Conservation (phyloP, 1,284 basidiomycete genomes). For the Coniophora puteana region DNA sequence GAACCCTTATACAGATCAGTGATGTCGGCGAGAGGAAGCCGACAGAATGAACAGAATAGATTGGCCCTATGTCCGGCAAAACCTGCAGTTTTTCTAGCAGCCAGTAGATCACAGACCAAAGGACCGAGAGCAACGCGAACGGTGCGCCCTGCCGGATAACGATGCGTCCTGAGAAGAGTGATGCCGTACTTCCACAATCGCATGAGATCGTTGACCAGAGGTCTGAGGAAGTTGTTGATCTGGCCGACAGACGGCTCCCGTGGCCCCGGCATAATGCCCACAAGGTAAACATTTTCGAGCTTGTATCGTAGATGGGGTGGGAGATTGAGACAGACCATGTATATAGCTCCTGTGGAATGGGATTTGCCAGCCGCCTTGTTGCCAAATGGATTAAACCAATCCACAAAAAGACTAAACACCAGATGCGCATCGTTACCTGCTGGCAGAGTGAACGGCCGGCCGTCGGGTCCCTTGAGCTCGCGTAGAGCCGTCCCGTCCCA, state of each 20-base stretch:
- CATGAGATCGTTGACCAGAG: conserved; percentile 19
- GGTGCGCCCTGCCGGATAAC: conserved; percentile 7
- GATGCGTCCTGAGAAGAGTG: conserved; percentile 11
- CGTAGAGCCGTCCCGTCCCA: conserved; percentile 9
- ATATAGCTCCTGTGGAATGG: conserved; percentile 16
- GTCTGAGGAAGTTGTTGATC: conserved; percentile 17
- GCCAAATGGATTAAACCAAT: conserved; percentile 20
- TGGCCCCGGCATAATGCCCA: conserved; percentile 23
- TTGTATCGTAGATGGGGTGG: conserved; percentile 19
- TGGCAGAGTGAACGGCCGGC: conserved; percentile 8
- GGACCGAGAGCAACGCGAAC: conserved; percentile 15
- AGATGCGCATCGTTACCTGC: conserved; percentile 6
- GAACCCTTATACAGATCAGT: conserved; percentile 13
- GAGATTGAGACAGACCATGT: conserved; percentile 23
- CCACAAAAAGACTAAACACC: conserved; percentile 17
- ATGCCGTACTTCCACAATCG: conserved; percentile 17
- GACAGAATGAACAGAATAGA: conserved; percentile 28
- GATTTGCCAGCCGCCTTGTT: conserved; percentile 16
- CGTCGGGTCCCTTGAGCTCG: conserved; percentile 13
- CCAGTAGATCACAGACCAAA: conserved; percentile 24
- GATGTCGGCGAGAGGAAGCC: conserved; percentile 9
- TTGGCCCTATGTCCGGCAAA: conserved; percentile 16
- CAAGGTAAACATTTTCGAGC: conserved; percentile 24
- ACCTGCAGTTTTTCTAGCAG: conserved; percentile 21
- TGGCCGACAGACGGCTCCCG: conserved; percentile 14